Evolutionary conservation across 2,329 filamentous ascomycete species (phyloP).

Genomic region (Xylaria sp.): DNA sequence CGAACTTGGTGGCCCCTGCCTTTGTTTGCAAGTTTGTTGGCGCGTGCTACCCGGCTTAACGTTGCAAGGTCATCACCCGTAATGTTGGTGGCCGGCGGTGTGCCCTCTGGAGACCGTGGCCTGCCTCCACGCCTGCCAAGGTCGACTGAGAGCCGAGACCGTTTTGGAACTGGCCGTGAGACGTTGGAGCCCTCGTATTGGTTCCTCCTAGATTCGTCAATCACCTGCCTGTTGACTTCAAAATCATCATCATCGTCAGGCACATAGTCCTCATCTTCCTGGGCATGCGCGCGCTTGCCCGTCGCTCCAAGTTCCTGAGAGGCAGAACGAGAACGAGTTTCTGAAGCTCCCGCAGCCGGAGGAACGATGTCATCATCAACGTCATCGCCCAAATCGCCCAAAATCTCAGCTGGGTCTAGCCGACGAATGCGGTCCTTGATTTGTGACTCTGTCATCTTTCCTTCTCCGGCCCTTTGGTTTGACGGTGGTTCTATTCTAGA

Average conservation of each 20-base stretch:
- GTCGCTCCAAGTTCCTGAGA: slow-evolving; percentile 21
- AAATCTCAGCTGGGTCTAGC: slow-evolving; percentile 38
- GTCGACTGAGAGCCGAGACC: slow-evolving; percentile 33
- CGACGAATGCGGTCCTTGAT: slow-evolving; percentile 41
- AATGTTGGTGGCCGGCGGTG: slow-evolving; percentile 26
- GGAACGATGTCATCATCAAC: slow-evolving; percentile 6
- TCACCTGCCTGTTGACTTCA: slow-evolving; percentile 44
- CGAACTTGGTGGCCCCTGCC: slow-evolving; percentile 47
- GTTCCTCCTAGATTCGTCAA: slow-evolving; percentile 36
- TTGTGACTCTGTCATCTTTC: slow-evolving; percentile 31
- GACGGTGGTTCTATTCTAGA: slow-evolving; percentile 16
- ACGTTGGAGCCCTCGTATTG: slow-evolving; percentile 14
- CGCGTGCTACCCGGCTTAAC: slow-evolving; percentile 40
- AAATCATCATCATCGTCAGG: slow-evolving; percentile 36
- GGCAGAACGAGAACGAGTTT: background rate
- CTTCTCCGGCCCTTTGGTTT: slow-evolving; percentile 33
- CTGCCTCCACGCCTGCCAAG: slow-evolving; percentile 5
- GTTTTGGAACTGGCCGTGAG: slow-evolving; percentile 31
- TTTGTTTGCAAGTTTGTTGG: slow-evolving; percentile 35
- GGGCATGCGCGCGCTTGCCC: slow-evolving; percentile 10
- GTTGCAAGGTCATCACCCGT: slow-evolving; percentile 35
- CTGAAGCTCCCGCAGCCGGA: background rate
- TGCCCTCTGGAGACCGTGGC: slow-evolving; percentile 17
- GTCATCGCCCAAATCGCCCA: slow-evolving; percentile 27
- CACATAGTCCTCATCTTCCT: slow-evolving; percentile 31